Conservation (phyloP, 1,284 basidiomycete species). For the Puccinia triticina region DNA sequence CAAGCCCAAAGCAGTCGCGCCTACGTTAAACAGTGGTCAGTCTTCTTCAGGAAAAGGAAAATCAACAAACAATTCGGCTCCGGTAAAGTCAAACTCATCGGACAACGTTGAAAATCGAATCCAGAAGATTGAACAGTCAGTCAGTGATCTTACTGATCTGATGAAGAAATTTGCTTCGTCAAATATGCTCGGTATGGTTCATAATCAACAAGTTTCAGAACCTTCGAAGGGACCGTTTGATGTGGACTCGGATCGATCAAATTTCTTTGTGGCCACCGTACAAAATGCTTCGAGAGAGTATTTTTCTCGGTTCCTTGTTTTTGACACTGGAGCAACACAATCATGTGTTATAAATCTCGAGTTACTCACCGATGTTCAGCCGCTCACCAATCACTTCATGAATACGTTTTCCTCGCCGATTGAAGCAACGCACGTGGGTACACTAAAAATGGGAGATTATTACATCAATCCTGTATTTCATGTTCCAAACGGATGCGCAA, state of each 20-base stretch:
- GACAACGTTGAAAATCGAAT: not conserved
- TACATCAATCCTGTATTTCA: not conserved
- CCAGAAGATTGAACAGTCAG: not conserved
- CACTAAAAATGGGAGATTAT: not conserved
- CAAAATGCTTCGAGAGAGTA: not conserved
- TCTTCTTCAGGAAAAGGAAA: not conserved
- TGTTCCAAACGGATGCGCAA: constrained; percentile 23
- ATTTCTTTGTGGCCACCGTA: not conserved
- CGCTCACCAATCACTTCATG: not conserved
- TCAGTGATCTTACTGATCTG: not conserved
- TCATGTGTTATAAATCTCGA: not conserved
- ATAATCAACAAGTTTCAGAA: not conserved
- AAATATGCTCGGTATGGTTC: constrained; percentile 4
- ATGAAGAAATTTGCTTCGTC: not conserved
- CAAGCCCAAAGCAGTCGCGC: not conserved
- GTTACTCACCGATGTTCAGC: not conserved
- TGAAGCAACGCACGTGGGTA: constrained; percentile 8
- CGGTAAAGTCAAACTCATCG: no score
- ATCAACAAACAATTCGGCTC: no score
- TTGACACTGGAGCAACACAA: constrained; percentile 9
- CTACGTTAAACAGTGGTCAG: not conserved
- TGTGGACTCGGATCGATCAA: not conserved
- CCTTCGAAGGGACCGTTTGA: not conserved
- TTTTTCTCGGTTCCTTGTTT: not conserved
- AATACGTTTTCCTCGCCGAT: not conserved